phyloP scores from a whole-genome alignment of 768 basidiomycete genomes.

The Tricholoma flavovirens region DNA sequence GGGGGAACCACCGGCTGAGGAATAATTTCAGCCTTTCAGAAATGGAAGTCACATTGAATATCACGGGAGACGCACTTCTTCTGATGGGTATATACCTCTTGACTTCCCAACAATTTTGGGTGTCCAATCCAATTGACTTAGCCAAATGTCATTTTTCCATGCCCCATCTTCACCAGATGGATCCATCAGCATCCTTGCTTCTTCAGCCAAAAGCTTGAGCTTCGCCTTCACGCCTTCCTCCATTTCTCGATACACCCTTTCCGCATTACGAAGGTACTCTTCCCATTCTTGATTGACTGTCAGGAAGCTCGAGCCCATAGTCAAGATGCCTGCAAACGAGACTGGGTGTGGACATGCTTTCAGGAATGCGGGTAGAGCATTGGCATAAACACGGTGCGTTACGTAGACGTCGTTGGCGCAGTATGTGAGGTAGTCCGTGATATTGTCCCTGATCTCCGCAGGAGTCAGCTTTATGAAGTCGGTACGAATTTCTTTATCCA shows the following conservation, averaged over 20 bases:
- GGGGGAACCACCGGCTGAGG: not conserved
- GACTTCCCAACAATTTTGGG: slow-evolving; percentile 74
- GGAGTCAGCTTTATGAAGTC: slow-evolving; percentile 70
- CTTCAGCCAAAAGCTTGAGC: slow-evolving; percentile 61
- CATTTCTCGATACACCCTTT: slow-evolving; percentile 60
- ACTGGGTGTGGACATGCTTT: slow-evolving; percentile 85
- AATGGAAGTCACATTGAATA: not conserved
- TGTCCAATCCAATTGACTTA: slow-evolving; percentile 92
- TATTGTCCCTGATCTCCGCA: slow-evolving; percentile 55
- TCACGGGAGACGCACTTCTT: slow-evolving; percentile 13
- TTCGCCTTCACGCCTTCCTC: slow-evolving; percentile 74
- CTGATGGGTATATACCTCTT: slow-evolving; percentile 44
- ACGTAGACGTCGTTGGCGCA: slow-evolving; percentile 81
- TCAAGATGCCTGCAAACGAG: slow-evolving; percentile 83
- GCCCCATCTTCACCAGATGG: slow-evolving; percentile 16
- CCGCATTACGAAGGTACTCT: slow-evolving; percentile 71
- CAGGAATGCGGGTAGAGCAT: slow-evolving; percentile 78
- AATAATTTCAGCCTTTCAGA: not conserved
- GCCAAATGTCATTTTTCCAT: slow-evolving; percentile 77
- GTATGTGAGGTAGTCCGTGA: slow-evolving; percentile 76
- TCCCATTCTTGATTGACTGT: slow-evolving; percentile 92
- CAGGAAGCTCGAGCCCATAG: slow-evolving; percentile 90
- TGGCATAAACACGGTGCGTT: slow-evolving; percentile 75
- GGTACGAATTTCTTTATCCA: slow-evolving; percentile 74
- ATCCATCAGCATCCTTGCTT: slow-evolving; percentile 59